These are phyloP conservation scores for Claviceps sp. DNA, from an alignment of 2,329 filamentous ascomycete species.

Conservation along the genomic window DNA sequence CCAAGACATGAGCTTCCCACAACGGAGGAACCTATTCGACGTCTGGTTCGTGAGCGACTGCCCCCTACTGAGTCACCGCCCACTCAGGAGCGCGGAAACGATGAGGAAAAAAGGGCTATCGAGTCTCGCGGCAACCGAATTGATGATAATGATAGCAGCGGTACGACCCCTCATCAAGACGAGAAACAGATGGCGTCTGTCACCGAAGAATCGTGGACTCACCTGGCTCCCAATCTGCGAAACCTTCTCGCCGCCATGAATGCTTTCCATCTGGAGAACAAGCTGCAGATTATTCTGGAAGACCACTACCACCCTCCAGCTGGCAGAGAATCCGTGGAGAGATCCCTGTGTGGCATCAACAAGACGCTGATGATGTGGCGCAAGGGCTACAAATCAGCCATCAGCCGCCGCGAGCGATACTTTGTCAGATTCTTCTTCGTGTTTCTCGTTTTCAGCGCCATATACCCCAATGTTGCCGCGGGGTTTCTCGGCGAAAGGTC, in stretches of 20 bases:
- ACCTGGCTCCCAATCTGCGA: constrained; percentile 2
- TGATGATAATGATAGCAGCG: background rate
- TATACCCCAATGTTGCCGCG: constrained; percentile 10
- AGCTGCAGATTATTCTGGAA: constrained; percentile 4
- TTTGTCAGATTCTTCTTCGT: constrained; percentile 10
- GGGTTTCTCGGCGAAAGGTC: constrained; percentile 10
- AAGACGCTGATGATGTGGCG: constrained; percentile 10
- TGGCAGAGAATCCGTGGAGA: constrained; percentile 4
- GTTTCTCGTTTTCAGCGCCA: constrained; percentile 9
- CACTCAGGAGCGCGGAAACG: background rate
- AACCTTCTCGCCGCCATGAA: constrained; percentile 8
- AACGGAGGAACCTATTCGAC: constrained; percentile 6
- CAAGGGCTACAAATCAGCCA: constrained; percentile 7
- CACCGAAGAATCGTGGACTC: constrained; percentile 9
- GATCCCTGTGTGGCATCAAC: constrained; percentile 4
- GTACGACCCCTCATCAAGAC: background rate
- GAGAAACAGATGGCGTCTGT: background rate
- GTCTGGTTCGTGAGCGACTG: constrained; percentile 5
- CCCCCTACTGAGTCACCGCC: background rate
- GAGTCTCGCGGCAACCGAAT: background rate
- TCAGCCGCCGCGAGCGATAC: constrained; percentile 6
- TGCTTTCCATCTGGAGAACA: constrained; percentile 6
- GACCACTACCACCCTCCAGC: constrained; percentile 7
- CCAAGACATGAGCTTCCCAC: constrained; percentile 4
- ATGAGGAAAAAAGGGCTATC: background rate